These are phyloP conservation scores for Microcos paniculata DNA, from an alignment of 345 rosid species.

Conservation along the genomic window DNA sequence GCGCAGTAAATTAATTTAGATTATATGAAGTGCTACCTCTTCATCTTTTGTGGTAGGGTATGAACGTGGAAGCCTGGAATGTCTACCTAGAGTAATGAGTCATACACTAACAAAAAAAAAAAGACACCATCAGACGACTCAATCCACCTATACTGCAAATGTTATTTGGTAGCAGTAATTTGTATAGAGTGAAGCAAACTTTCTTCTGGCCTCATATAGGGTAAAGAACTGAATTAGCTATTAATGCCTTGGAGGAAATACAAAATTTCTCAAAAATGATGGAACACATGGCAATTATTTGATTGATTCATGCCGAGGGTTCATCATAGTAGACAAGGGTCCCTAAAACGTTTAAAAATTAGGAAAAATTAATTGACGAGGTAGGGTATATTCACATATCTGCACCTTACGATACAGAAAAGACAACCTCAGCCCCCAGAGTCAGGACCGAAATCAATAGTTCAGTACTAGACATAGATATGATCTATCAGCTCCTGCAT, in stretches of 20 bases:
- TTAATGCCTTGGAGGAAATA: conserved; percentile 11
- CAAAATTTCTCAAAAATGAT: conserved; percentile 29
- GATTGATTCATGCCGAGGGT: conserved; percentile 15
- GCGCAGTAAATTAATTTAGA: background rate
- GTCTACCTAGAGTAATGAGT: background rate
- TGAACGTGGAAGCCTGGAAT: background rate
- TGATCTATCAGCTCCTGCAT: conserved; percentile 30
- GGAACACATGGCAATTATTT: conserved; percentile 23
- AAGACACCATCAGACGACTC: background rate
- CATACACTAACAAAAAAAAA: background rate
- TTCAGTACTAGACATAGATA: conserved; percentile 1
- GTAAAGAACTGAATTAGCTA: background rate
- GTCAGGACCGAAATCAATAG: conserved; percentile 5
- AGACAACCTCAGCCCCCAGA: conserved; percentile 3
- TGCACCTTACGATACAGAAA: conserved; percentile 19
- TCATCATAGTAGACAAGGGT: conserved; percentile 14
- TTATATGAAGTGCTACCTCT: background rate
- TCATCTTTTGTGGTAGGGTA: background rate
- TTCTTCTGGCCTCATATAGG: too few species aligned
- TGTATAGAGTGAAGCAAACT: background rate
- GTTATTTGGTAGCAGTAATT: background rate
- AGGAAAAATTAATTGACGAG: background rate
- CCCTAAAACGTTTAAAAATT: background rate
- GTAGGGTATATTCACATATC: conserved; percentile 30
- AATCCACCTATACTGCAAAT: background rate